Evolutionary conservation across 176 grass and related monocot genomes (phyloP).

Genomic region (Poa annua): DNA sequence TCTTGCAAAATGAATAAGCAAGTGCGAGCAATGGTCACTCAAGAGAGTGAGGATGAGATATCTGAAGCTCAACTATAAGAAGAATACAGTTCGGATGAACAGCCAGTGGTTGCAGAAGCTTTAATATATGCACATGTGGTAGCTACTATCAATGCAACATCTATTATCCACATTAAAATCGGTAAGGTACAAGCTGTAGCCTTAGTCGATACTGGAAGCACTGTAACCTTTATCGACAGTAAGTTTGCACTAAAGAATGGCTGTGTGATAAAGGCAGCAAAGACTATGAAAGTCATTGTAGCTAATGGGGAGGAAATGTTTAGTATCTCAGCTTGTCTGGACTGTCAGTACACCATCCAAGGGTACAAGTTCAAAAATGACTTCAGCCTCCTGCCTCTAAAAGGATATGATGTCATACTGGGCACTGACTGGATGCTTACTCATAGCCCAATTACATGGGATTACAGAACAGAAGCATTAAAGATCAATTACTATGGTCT

Average conservation of each 20-base stretch:
- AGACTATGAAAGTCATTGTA: background rate
- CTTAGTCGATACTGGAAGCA: background rate
- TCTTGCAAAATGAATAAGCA: background rate
- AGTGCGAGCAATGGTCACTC: background rate
- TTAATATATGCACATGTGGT: background rate
- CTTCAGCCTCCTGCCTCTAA: rapidly evolving
- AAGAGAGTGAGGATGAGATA: background rate
- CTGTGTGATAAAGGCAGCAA: rapidly evolving
- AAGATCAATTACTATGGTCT: too few relatives aligned
- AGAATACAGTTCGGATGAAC: too few relatives aligned
- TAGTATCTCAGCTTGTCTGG: background rate
- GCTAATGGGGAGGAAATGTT: background rate
- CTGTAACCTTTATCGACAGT: background rate
- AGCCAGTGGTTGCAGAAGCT: too few relatives aligned
- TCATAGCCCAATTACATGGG: too few relatives aligned
- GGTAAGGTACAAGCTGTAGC: too few relatives aligned
- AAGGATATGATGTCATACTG: too few relatives aligned
- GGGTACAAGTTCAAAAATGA: too few relatives aligned
- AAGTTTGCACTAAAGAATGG: background rate
- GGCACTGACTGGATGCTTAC: too few relatives aligned
- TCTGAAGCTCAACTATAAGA: rapidly evolving
- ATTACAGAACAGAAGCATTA: too few relatives aligned
- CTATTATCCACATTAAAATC: rapidly evolving
- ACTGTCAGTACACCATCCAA: too few relatives aligned
- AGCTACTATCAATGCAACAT: rapidly evolving